Evolutionary conservation across 352 stramenopile genomes (phyloP), one percentile per base, ranked within the genome.

Genomic region (Blastocystis sp.): DNA sequence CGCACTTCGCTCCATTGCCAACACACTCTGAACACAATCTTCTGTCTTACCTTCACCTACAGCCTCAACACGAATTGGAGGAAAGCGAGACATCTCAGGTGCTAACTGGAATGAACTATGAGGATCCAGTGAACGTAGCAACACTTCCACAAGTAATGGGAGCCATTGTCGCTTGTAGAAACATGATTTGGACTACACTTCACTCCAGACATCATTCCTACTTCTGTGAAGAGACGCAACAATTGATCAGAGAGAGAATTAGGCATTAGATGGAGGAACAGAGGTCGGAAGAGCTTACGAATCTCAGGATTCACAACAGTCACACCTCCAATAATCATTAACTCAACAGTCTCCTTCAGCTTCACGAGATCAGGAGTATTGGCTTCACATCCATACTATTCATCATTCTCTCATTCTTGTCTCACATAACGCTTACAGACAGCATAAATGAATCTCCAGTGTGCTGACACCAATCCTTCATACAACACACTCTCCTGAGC

Each of bases 401-500:
- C 11, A 0, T 56, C 7, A 46, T 57, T 19, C 7, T 11, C 32
- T 27, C 9, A 35, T 9, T 16, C 7, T 16, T 21, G 24, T n/a
- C 7, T 37, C 7, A 71, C 59, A 35, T 80, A 80, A n/a, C 69
- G 69, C 5, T 65, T 29, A 37, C 69, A 80, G 9, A 56, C 39
- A 9, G 27, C 9, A 21, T 80, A 80, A 6, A 65, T n/a, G 46
- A 80, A 80, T 0, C 56, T n/a, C 69, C 69, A 80, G 51, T 80
- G 56, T 39, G 35, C 29, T 24, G 39, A 27, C 11, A 80, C 37
- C 4, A 80, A 7, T 12, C 51, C 37, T 12, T 59, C 56, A 52
- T 80, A 80, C 2, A 46, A 3, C 6, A 80, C 69, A 19, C 9
- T 80, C 51, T 80, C 69, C 46, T 52, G 42, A 14, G 46, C 21